Evolutionary conservation across 2,329 filamentous ascomycete species (phyloP).

Genomic region (Neonectria faginata): DNA sequence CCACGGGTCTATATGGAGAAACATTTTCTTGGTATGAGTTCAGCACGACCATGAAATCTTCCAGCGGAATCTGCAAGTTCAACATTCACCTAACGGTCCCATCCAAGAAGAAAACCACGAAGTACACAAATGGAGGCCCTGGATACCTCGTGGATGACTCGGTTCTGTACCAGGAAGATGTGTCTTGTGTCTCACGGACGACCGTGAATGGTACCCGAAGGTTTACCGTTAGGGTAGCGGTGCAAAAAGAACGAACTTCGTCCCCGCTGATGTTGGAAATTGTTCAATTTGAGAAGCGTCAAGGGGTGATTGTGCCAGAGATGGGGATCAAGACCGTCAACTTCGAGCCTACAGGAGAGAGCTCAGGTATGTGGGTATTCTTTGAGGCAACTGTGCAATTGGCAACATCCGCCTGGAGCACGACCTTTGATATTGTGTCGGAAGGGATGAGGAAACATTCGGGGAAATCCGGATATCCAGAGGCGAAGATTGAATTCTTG

Average conservation of each 20-base stretch:
- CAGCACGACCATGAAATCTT: constrained; percentile 36
- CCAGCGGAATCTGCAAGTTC: constrained; percentile 49
- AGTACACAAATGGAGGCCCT: constrained; percentile 43
- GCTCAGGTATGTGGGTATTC: constrained; percentile 13
- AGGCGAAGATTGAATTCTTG: constrained; percentile 28
- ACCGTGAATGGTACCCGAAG: constrained; percentile 8
- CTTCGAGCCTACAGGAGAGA: constrained; percentile 19
- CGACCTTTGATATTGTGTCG: constrained; percentile 31
- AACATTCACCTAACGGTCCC: constrained; percentile 44
- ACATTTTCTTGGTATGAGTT: constrained; percentile 50
- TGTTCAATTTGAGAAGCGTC: constrained; percentile 18
- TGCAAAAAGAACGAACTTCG: background rate
- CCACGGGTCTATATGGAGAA: constrained; percentile 42
- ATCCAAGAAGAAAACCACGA: constrained; percentile 38
- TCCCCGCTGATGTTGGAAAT: constrained; percentile 24
- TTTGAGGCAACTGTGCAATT: constrained; percentile 21
- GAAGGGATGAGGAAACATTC: background rate
- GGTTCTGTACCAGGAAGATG: constrained; percentile 42
- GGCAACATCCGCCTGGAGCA: constrained; percentile 25
- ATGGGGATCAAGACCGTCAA: constrained; percentile 12
- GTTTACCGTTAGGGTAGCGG: constrained; percentile 20
- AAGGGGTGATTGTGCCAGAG: constrained; percentile 10
- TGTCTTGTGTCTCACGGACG: constrained; percentile 41
- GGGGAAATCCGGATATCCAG: background rate
- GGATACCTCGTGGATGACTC: constrained; percentile 47